Percentiles rank a stretch among this genome's conserved stretches.
Evolutionary conservation across 1,284 basidiomycete species (phyloP).

Genomic region (Chiua sp.): DNA sequence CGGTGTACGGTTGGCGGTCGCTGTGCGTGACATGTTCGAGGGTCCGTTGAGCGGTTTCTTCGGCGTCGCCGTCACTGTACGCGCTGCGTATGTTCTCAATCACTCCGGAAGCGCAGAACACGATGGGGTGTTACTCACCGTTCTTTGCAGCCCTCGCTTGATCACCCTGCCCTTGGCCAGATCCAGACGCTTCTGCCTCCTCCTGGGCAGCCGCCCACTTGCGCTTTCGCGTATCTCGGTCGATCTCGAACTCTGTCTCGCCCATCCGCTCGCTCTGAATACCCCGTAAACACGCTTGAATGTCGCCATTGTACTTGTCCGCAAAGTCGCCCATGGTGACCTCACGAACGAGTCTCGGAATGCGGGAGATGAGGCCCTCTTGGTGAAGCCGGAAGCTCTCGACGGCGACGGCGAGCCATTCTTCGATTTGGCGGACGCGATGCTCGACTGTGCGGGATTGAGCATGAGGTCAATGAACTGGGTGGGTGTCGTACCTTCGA

Average conservation of each 20-base stretch:
- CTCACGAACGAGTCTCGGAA: conserved; percentile 72
- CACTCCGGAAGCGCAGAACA: background rate
- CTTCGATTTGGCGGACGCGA: conserved; percentile 69
- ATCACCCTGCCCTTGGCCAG: conserved; percentile 33
- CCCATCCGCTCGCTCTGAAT: conserved; percentile 62
- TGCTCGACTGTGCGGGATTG: conserved; percentile 58
- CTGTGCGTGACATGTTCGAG: conserved; percentile 40
- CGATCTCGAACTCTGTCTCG: conserved; percentile 60
- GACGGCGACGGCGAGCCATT: conserved; percentile 71
- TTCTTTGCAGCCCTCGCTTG: conserved; percentile 59
- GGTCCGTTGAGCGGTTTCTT: conserved; percentile 55
- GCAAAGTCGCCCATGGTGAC: conserved; percentile 79
- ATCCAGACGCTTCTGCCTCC: conserved; percentile 47
- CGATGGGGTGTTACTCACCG: conserved; percentile 45
- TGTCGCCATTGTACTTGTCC: conserved; percentile 75
- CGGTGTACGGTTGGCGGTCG: conserved; percentile 48
- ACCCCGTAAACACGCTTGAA: conserved; percentile 68
- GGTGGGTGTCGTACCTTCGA: conserved; percentile 61
- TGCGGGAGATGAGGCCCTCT: conserved; percentile 72
- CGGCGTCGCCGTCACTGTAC: conserved; percentile 53
- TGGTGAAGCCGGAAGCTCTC: conserved; percentile 73
- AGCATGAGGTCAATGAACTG: too few relatives aligned
- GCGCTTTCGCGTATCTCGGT: conserved; percentile 69
- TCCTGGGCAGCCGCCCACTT: conserved; percentile 74
- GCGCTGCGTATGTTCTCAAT: conserved; percentile 46